Evolutionary conservation across 2,329 filamentous ascomycete species (phyloP).

Genomic region (Arthrobotrys megalospora): DNA sequence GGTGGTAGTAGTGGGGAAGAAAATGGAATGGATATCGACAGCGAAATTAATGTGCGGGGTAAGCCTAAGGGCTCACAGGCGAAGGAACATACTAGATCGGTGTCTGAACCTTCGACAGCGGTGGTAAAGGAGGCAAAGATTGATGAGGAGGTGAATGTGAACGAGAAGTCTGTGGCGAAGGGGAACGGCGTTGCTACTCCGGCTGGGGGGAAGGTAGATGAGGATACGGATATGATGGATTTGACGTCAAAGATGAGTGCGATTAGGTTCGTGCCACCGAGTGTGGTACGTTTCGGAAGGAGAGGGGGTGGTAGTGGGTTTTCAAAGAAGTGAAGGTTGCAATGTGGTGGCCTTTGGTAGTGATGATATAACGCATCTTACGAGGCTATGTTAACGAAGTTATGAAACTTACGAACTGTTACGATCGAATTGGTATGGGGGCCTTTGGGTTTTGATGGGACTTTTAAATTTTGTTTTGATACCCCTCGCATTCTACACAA

Average conservation of each 20-base stretch:
- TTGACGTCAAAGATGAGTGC: conserved; percentile 47
- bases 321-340: conserved; percentile 26
- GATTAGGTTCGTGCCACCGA: conserved; percentile 48
- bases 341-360: not conserved
- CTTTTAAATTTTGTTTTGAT: not conserved
- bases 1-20: not conserved
- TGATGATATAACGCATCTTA: not conserved
- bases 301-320: conserved; percentile 44
- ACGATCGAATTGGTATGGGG: not conserved
- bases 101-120: conserved; percentile 19
- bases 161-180: not conserved
- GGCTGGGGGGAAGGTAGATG: not conserved
- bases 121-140: not conserved
- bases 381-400: not conserved
- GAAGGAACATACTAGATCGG: conserved; percentile 25
- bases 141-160: not conserved
- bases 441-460: too few species aligned
- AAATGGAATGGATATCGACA: conserved; percentile 35
- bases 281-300: conserved; percentile 51
- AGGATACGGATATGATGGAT: conserved; percentile 52
- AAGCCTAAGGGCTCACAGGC: not conserved
- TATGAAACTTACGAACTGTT: not conserved
- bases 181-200: not conserved
- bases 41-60: not conserved
- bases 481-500: not conserved